Evolutionary conservation across 495 filamentous ascomycete genomes (phyloP).

Genomic region (Neurospora pannonica): DNA sequence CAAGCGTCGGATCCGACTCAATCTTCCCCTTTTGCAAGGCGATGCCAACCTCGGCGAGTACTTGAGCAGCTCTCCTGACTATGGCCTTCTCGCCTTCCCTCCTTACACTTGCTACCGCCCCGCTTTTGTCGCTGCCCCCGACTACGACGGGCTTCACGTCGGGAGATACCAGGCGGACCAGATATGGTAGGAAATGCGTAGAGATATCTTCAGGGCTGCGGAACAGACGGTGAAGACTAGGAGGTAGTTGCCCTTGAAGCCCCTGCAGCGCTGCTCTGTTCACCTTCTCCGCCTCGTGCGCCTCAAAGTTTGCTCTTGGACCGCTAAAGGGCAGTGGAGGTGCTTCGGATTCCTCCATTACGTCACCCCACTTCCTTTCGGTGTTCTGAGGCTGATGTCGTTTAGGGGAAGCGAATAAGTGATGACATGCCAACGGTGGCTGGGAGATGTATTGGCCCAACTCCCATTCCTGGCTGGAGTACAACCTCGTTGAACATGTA

Average conservation of each 20-base stretch:
- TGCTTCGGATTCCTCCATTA: slow-evolving; percentile 40
- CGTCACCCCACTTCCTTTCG: slow-evolving; percentile 32
- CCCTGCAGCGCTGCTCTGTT: slow-evolving; percentile 45
- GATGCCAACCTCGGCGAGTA: slow-evolving; percentile 71
- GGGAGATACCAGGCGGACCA: slow-evolving; percentile 73
- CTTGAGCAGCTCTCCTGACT: slow-evolving; percentile 65
- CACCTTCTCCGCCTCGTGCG: slow-evolving; percentile 63
- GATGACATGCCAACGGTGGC: slow-evolving; percentile 80
- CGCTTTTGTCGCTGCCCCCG: slow-evolving; percentile 53
- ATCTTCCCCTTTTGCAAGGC: slow-evolving; percentile 74
- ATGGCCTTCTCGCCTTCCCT: slow-evolving; percentile 74
- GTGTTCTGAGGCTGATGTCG: slow-evolving; percentile 27
- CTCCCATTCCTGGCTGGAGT: slow-evolving; percentile 78
- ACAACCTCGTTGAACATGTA: slow-evolving; percentile 62
- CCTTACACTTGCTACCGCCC: slow-evolving; percentile 71
- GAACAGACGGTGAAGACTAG: slow-evolving; percentile 62
- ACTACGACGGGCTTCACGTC: slow-evolving; percentile 90
- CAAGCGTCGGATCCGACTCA: slow-evolving; percentile 43
- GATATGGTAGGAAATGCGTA: slow-evolving; percentile 73
- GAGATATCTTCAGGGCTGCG: slow-evolving; percentile 63
- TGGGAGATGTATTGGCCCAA: slow-evolving; percentile 74
- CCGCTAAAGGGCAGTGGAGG: slow-evolving; percentile 66
- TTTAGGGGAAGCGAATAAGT: slow-evolving; percentile 68
- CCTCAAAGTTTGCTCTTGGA: slow-evolving; percentile 66
- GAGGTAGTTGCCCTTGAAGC: slow-evolving; percentile 46